These are phyloP conservation scores for Plasmodium chabaudi DNA, from an alignment of 169 alveolate species.

Conservation along the genomic window DNA sequence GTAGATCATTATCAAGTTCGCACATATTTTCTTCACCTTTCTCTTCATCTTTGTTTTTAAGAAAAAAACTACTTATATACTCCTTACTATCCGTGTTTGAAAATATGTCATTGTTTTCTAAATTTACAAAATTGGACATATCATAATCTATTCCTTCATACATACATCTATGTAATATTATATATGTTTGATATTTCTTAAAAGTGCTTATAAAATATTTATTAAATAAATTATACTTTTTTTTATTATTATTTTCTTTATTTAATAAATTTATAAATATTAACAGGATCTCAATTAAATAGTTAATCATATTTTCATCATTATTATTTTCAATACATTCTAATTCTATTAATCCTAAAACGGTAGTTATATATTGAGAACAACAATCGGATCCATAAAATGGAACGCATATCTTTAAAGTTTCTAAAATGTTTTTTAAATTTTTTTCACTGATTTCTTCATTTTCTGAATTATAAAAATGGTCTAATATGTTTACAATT, in stretches of 20 bases:
- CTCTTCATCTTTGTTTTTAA: neutral
- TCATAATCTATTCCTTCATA: neutral
- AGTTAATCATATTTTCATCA: slow-evolving; percentile 16
- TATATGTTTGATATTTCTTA: slow-evolving; percentile 14
- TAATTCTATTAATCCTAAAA: slow-evolving; percentile 40
- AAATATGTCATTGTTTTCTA: neutral
- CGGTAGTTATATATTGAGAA: slow-evolving; percentile 32
- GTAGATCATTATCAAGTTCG: neutral
- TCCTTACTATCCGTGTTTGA: neutral
- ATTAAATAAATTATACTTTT: neutral
- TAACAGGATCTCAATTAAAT: slow-evolving; percentile 28
- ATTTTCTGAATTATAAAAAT: slow-evolving; percentile 35
- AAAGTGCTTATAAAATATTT: slow-evolving; percentile 8
- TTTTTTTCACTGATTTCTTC: slow-evolving; percentile 54
- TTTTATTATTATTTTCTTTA: slow-evolving; percentile 8
- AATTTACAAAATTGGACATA: neutral
- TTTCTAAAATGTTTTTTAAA: slow-evolving; percentile 13
- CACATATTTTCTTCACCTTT: neutral
- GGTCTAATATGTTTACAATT: slow-evolving; percentile 41
- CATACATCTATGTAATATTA: slow-evolving; percentile 26
- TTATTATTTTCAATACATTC: slow-evolving; percentile 57
- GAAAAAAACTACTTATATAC: too few relatives aligned
- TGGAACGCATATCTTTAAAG: slow-evolving; percentile 49
- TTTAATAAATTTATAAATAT: slow-evolving; percentile 23
- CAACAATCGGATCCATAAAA: slow-evolving; percentile 30